A percentile compares a stretch with the other conserved stretches of the same genome.
phyloP scores from a whole-genome alignment of 768 basidiomycete species.

The Mycena amicta region DNA sequence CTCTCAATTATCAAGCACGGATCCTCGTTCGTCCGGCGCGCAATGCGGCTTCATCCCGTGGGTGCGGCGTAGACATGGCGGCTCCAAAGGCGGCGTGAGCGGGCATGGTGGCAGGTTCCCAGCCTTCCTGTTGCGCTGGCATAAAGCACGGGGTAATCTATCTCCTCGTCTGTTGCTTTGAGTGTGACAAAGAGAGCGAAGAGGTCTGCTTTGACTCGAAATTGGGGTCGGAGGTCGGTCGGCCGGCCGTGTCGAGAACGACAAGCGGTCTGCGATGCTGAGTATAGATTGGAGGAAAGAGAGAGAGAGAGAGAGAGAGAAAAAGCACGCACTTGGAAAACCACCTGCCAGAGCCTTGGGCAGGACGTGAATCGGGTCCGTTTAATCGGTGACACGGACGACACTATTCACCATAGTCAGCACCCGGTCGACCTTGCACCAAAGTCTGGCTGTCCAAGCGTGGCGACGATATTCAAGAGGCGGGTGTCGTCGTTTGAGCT shows the following conservation, averaged over 20 bases:
- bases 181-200: slow-evolving; percentile 54
- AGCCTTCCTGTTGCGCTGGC: slow-evolving; percentile 54
- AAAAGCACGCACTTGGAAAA: slow-evolving; percentile 37
- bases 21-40: slow-evolving; percentile 32
- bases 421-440: slow-evolving; percentile 62
- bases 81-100: not conserved
- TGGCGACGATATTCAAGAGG: slow-evolving; percentile 62
- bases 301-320: too few species aligned
- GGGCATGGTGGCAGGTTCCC: slow-evolving; percentile 30
- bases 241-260: slow-evolving; percentile 54
- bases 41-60: slow-evolving; percentile 46
- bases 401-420: slow-evolving; percentile 65
- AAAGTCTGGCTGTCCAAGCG: slow-evolving; percentile 65
- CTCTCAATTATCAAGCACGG: slow-evolving; percentile 53
- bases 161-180: slow-evolving; percentile 53
- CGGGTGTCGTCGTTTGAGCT: slow-evolving; percentile 24
- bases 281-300: too few species aligned
- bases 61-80: not conserved
- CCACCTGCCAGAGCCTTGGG: slow-evolving; percentile 47
- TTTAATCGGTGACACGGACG: slow-evolving; percentile 61
- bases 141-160: slow-evolving; percentile 52
- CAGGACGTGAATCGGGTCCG: slow-evolving; percentile 55
- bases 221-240: slow-evolving; percentile 43
- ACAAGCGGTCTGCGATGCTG: slow-evolving; percentile 41
- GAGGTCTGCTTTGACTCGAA: slow-evolving; percentile 51